phyloP scores from a whole-genome alignment of 805 yeast genomes.

The Saturnispora dispora region DNA sequence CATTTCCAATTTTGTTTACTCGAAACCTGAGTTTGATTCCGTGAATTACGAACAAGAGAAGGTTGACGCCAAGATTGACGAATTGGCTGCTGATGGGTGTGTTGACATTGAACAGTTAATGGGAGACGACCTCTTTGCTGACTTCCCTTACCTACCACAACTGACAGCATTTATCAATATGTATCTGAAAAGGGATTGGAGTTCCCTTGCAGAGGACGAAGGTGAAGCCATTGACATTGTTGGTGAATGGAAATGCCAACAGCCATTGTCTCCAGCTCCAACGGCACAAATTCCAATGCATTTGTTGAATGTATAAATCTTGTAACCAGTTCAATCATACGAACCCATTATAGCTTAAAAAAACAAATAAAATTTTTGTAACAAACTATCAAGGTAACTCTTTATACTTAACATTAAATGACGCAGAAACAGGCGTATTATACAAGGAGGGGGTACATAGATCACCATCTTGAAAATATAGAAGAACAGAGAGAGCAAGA shows the following conservation, averaged over 20 bases:
- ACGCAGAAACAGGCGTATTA: not conserved
- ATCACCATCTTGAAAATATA: not conserved
- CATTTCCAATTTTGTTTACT: conserved; percentile 25
- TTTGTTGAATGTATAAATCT: conserved; percentile 17
- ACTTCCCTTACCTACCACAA: conserved; percentile 15
- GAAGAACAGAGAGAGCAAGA: not conserved
- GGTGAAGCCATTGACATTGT: conserved; percentile 39
- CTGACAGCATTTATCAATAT: not conserved
- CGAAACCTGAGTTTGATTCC: conserved; percentile 20
- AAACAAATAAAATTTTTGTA: not conserved
- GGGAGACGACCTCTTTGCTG: conserved; percentile 13
- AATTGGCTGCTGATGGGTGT: conserved; percentile 5
- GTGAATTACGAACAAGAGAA: conserved; percentile 20
- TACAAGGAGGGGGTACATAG: not conserved
- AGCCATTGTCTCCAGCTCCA: conserved; percentile 54
- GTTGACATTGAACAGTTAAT: conserved; percentile 12
- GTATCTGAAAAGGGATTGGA: conserved; percentile 11
- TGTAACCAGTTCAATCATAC: not conserved
- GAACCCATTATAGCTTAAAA: not conserved
- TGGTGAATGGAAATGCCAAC: conserved; percentile 47
- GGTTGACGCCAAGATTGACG: conserved; percentile 11
- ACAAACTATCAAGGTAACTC: not conserved
- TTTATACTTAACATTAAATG: not conserved
- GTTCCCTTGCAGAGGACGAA: conserved; percentile 5
- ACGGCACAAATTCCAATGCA: conserved; percentile 32